Evolutionary conservation across 139 green algal species (phyloP).

Genomic region (Eudorina sp.): DNA sequence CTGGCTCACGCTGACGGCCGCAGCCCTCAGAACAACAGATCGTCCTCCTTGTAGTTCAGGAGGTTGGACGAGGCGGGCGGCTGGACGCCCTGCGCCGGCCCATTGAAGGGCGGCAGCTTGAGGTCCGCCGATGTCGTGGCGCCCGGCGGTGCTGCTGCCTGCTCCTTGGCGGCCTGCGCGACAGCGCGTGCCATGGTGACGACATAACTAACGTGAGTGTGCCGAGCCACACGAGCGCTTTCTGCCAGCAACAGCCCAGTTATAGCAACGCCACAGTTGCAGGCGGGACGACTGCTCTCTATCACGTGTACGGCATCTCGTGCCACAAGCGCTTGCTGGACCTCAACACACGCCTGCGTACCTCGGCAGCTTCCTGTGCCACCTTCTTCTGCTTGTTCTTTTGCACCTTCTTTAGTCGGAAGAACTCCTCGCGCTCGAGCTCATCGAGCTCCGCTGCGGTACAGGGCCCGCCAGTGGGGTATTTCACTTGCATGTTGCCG

Average conservation of each 20-base stretch:
- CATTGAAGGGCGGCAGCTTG: slow-evolving; percentile 32
- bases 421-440: slow-evolving; percentile 99
- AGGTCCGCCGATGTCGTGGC: not conserved
- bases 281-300: not conserved
- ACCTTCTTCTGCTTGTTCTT: slow-evolving; percentile 78
- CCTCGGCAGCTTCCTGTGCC: not conserved
- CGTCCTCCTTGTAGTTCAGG: slow-evolving; percentile 56
- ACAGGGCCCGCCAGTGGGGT: no score
- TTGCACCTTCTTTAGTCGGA: slow-evolving; percentile 77
- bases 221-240: not conserved
- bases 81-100: not conserved
- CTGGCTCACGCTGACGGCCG: no score
- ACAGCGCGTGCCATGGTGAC: not conserved
- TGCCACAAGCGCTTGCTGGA: not conserved
- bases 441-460: slow-evolving; percentile 97
- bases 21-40: slow-evolving; percentile 57
- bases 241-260: not conserved
- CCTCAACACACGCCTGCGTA: not conserved
- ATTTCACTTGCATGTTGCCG: no score
- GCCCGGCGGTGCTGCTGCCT: not conserved
- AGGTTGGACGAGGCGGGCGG: not conserved
- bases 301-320: not conserved
- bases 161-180: not conserved
- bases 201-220: not conserved
- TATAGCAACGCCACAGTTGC: not conserved